phyloP scores from a whole-genome alignment of 2,329 filamentous ascomycete genomes.

The Coleophoma cylindrospora region DNA sequence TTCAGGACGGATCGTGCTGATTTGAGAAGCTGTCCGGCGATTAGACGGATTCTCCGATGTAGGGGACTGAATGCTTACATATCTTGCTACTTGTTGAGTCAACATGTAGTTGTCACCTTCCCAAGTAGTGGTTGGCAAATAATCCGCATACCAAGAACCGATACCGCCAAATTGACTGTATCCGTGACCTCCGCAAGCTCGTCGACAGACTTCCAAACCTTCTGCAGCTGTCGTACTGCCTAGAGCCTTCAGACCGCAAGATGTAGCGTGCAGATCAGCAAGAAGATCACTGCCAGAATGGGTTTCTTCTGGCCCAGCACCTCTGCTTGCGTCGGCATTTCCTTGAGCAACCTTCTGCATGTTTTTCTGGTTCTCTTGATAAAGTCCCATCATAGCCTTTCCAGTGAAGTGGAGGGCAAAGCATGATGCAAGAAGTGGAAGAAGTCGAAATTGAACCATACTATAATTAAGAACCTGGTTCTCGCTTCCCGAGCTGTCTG shows the following conservation, averaged over 20 bases:
- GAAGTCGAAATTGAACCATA: constrained; percentile 70
- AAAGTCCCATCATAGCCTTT: constrained; percentile 69
- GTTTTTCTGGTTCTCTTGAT: constrained; percentile 66
- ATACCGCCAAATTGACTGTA: constrained; percentile 75
- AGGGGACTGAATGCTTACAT: constrained; percentile 36
- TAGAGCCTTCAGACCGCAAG: constrained; percentile 70
- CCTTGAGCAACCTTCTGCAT: constrained; percentile 43
- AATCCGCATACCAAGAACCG: constrained; percentile 69
- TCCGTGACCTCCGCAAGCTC: constrained; percentile 73
- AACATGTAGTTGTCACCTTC: constrained; percentile 83
- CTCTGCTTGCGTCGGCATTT: constrained; percentile 37
- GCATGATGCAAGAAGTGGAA: constrained; percentile 67
- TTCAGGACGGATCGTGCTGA: constrained; percentile 65
- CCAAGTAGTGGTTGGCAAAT: constrained; percentile 55
- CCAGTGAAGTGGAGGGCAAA: constrained; percentile 79
- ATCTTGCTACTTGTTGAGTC: constrained; percentile 72
- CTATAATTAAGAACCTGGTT: constrained; percentile 77
- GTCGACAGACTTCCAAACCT: constrained; percentile 68
- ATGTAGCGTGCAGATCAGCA: constrained; percentile 72
- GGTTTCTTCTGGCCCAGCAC: constrained; percentile 63
- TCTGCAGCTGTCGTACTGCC: constrained; percentile 69
- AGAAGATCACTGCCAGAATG: constrained; percentile 61
- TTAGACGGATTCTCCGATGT: neutral
- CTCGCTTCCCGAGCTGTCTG: constrained; percentile 52
- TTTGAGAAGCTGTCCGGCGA: constrained; percentile 54